These are phyloP conservation scores for Monilinia aucupariae DNA, from an alignment of 2,329 filamentous ascomycete species.

Conservation along the genomic window DNA sequence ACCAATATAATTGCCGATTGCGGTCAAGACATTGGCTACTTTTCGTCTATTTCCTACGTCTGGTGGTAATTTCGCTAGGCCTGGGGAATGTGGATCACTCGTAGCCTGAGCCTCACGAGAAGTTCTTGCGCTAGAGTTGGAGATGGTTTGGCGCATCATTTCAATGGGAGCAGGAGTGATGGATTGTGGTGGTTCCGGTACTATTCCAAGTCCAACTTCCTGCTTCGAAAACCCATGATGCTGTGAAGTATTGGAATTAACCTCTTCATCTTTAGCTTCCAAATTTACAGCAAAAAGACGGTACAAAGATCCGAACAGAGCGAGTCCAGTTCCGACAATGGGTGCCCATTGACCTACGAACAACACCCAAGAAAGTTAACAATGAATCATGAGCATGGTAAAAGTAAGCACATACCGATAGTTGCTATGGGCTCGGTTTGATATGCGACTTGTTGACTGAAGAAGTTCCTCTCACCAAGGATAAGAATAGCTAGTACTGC, in stretches of 20 bases:
- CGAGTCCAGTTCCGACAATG: conserved; percentile 53
- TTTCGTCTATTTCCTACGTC: conserved; percentile 37
- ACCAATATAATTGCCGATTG: conserved; percentile 43
- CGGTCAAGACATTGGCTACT: conserved; percentile 42
- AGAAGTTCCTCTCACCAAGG: conserved; percentile 60
- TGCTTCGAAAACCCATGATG: conserved; percentile 14
- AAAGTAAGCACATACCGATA: conserved; percentile 45
- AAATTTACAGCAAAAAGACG: conserved; percentile 39
- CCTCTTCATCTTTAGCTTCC: conserved; percentile 15
- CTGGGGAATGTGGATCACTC: background rate
- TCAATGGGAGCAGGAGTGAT: conserved; percentile 1
- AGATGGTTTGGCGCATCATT: conserved; percentile 13
- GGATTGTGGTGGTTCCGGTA: conserved; percentile 13
- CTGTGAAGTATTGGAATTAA: background rate
- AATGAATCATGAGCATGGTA: conserved; percentile 4
- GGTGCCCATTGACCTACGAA: conserved; percentile 53
- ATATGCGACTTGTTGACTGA: conserved; percentile 49
- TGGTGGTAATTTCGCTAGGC: background rate
- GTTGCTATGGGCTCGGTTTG: conserved; percentile 58
- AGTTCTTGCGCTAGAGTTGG: conserved; percentile 13
- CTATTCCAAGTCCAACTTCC: background rate
- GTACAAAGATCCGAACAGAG: conserved; percentile 54
- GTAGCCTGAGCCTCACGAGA: conserved; percentile 4
- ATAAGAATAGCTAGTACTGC: conserved; percentile 55
- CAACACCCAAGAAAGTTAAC: conserved; percentile 31